Conservation (phyloP, 192 early-diverging fungal genomes). For the Backusella tuberculispora region DNA sequence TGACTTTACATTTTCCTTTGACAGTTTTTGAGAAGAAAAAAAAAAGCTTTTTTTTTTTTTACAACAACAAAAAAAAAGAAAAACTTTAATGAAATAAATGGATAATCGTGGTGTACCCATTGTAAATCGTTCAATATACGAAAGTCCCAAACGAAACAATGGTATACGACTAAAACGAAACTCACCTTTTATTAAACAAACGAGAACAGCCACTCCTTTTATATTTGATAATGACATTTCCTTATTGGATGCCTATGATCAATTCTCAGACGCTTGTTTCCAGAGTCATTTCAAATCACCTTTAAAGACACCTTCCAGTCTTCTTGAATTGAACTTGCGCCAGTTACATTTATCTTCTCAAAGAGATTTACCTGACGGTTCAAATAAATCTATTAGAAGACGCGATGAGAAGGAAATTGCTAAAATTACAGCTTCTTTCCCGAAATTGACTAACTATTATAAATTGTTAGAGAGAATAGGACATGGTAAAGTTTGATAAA, state of each 20-base stretch:
- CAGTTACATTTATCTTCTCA: not conserved
- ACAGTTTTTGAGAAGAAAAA: not conserved
- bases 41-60: not conserved
- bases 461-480: conserved; percentile 80
- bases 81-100: conserved; percentile 9
- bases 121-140: conserved; percentile 15
- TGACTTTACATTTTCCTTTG: not conserved
- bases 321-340: not conserved
- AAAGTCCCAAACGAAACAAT: not conserved
- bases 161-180: not conserved
- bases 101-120: conserved; percentile 16
- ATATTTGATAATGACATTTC: not conserved
- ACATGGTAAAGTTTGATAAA: conserved; percentile 52
- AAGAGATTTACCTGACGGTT: not conserved
- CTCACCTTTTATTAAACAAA: not conserved
- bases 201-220: not conserved
- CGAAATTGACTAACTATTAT: conserved; percentile 59
- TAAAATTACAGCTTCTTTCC: conserved; percentile 43
- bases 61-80: not conserved
- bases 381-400: not conserved
- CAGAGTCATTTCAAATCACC: not conserved
- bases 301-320: not conserved
- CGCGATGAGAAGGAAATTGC: conserved; percentile 16
- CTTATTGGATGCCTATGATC: conserved; percentile 22
- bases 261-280: conserved; percentile 9